These are phyloP conservation scores for Trichophyton simii DNA, from an alignment of 2,329 filamentous ascomycete genomes.

Conservation along the genomic window DNA sequence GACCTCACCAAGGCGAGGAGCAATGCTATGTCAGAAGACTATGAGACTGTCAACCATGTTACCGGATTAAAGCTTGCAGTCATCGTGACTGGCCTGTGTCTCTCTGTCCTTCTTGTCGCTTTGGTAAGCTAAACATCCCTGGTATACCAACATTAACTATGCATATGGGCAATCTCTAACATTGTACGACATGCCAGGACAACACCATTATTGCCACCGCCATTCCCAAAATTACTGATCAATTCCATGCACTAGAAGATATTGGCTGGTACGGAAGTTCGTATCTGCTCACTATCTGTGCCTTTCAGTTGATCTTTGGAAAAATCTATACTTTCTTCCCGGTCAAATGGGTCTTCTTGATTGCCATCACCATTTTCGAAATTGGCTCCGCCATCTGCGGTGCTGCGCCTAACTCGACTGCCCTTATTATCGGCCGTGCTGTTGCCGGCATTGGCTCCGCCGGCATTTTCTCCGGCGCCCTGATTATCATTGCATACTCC, in stretches of 20 bases:
- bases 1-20: neutral
- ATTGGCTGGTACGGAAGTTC: slow-evolving; percentile 39
- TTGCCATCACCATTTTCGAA: slow-evolving; percentile 31
- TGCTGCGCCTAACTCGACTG: slow-evolving; percentile 26
- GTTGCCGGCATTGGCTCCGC: slow-evolving; percentile 30
- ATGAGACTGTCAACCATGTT: slow-evolving; percentile 6
- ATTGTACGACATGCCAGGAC: slow-evolving; percentile 18
- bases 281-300: slow-evolving; percentile 33
- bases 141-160: neutral
- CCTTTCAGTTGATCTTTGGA: slow-evolving; percentile 33
- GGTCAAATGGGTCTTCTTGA: slow-evolving; percentile 33
- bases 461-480: slow-evolving; percentile 29
- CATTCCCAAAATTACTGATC: slow-evolving; percentile 37
- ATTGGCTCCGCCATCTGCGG: slow-evolving; percentile 31
- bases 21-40: slow-evolving; percentile 1
- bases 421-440: slow-evolving; percentile 32
- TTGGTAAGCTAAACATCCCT: slow-evolving; percentile 5
- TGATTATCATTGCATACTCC: slow-evolving; percentile 16
- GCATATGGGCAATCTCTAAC: neutral
- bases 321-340: slow-evolving; percentile 34
- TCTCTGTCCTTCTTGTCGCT: slow-evolving; percentile 13
- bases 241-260: slow-evolving; percentile 36
- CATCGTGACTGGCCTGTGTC: slow-evolving; percentile 10
- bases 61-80: slow-evolving; percentile 11
- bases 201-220: slow-evolving; percentile 37